These are phyloP conservation scores for Staphylotrichum longicolle DNA, from an alignment of 495 filamentous ascomycete species.

Conservation along the genomic window DNA sequence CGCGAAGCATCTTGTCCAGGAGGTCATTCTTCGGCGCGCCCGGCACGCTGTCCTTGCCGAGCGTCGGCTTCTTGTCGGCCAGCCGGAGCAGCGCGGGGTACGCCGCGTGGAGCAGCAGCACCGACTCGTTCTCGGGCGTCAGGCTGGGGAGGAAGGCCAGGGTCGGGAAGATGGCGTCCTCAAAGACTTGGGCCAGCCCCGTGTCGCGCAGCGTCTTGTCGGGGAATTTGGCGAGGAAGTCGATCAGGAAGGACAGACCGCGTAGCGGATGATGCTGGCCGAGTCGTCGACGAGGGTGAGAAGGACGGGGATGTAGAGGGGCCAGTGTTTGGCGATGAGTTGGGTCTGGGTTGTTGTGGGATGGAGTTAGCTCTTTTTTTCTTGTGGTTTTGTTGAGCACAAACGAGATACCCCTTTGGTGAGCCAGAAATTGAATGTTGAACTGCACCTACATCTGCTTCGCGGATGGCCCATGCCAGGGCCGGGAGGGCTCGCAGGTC, in stretches of 20 bases:
- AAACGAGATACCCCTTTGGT: slow-evolving; percentile 6
- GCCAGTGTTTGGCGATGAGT: slow-evolving; percentile 55
- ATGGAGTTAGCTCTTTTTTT: not conserved
- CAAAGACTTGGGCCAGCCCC: slow-evolving; percentile 75
- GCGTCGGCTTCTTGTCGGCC: slow-evolving; percentile 42
- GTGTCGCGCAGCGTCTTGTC: slow-evolving; percentile 61
- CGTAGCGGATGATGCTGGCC: slow-evolving; percentile 51
- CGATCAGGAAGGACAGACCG: slow-evolving; percentile 59
- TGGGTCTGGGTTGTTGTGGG: slow-evolving; percentile 16
- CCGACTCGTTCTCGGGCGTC: slow-evolving; percentile 68
- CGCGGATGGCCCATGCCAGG: slow-evolving; percentile 62
- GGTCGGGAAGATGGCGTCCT: slow-evolving; percentile 70
- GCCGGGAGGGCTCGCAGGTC: slow-evolving; percentile 61
- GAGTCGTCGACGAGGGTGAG: slow-evolving; percentile 76
- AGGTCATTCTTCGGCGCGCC: slow-evolving; percentile 32
- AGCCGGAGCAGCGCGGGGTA: slow-evolving; percentile 67
- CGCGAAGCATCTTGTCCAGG: slow-evolving; percentile 54
- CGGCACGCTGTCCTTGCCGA: not conserved
- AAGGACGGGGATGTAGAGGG: slow-evolving; percentile 78
- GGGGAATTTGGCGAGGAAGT: slow-evolving; percentile 61
- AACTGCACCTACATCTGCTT: slow-evolving; percentile 44
- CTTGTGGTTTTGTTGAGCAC: not conserved
- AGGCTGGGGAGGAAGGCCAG: slow-evolving; percentile 73
- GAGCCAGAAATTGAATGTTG: not conserved
- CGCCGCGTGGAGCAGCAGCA: slow-evolving; percentile 61